Base-by-base conservation (phyloP, 2,329 filamentous ascomycete genomes). In the Davidsoniella virescens region DNA sequence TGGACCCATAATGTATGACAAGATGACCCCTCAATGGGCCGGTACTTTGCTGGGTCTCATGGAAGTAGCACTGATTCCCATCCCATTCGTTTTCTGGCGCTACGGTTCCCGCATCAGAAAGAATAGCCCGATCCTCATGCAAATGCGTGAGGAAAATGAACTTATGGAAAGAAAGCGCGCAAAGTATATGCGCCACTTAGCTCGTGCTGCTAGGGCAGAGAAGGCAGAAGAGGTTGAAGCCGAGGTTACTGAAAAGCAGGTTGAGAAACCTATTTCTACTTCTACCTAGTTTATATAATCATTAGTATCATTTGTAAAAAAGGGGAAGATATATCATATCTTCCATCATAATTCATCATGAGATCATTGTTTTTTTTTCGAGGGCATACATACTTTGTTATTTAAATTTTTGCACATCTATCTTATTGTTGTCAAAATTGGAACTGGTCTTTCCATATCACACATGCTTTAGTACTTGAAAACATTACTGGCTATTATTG, bases 41-140 rank as follows among this genome's bases (percentile, higher is more conserved):
- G 84, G 82, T 0, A 88, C 84, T 0, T 65, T 92, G 44, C 67
- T 92, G 2, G 84, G 82, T 0, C 59, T 88, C 48, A 65, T 93
- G 2, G 84, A 90, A 57, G 75, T 86, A 1, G 67, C 70, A 0
- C 74, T 87, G 58, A 81, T 92, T 14, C 85, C 87, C 0, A 87
- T 92, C 44, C 86, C 86, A 0, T 73, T 90, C 51, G 69, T 86
- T 0, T 92, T 93, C 59, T 92, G 86, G 63, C 67, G 67, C 26
- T 79, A 73, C 56, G 76, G 76, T 0, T 67, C 68, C 36, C 61
- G 60, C 51, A 78, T 80, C 48, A 65, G 76, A 2, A 65, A 66
- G 5, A 71, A 64, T 58, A 77, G 73, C 50, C 66, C 65, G 0
- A 60, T 74, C 12, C 67, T 73, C 47, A 60, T 62, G n/a, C 61